Percentiles rank a stretch among this genome's conserved stretches.
Evolutionary conservation across 1,284 basidiomycete species (phyloP).

Genomic region (Sanghuangporus sanghuang): DNA sequence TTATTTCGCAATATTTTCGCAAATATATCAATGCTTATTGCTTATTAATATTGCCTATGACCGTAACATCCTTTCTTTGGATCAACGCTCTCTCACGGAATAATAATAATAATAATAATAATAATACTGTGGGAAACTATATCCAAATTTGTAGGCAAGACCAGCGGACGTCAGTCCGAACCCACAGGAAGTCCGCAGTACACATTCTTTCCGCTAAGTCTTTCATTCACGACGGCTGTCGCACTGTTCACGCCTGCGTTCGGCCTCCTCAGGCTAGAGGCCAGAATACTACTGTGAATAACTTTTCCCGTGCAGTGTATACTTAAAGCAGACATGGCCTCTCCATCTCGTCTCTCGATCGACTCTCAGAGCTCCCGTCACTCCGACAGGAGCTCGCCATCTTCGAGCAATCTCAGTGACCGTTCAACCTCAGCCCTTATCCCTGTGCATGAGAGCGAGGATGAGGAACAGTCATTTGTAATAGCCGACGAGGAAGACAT

Average conservation of each 20-base stretch:
- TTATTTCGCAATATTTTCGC: too few species aligned
- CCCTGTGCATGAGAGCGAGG: constrained; percentile 17
- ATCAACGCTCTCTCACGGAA: too few species aligned
- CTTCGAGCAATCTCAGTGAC: not conserved
- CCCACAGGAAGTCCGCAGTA: too few species aligned
- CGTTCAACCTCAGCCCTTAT: constrained; percentile 14
- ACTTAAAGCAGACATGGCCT: constrained; percentile 3
- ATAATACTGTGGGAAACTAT: too few species aligned
- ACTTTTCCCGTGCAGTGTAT: not conserved
- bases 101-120: too few species aligned
- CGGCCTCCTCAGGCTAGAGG: not conserved
- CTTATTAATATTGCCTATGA: too few species aligned
- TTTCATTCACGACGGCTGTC: not conserved
- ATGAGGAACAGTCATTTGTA: constrained; percentile 6
- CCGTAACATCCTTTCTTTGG: too few species aligned
- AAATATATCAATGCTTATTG: too few species aligned
- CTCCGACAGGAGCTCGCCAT: not conserved
- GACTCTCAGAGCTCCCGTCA: constrained; percentile 6
- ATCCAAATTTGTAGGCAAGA: too few species aligned
- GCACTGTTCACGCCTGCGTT: not conserved
- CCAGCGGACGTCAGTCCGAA: too few species aligned
- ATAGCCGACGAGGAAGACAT: constrained; percentile 11
- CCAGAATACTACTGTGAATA: not conserved
- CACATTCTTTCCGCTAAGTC: too few species aligned
- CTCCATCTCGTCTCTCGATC: constrained; percentile 3